Evolutionary conservation across 371 early-diverging fungal genomes (phyloP).

Genomic region (Mortierella sp.): DNA sequence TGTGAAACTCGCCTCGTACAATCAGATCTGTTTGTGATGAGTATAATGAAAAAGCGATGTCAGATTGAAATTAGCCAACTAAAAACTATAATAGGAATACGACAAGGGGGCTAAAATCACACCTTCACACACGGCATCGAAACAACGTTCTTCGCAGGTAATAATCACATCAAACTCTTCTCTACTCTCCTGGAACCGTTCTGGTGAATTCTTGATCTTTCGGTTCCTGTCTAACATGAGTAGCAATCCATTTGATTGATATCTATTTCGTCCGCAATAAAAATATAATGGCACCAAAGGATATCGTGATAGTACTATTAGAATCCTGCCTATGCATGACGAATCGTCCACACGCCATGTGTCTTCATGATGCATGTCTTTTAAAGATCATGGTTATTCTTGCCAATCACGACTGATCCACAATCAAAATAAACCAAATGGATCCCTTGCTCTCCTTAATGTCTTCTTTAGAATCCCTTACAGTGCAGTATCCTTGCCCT

Average conservation of each 20-base stretch:
- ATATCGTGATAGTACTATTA: background rate
- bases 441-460: background rate
- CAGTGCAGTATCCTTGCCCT: constrained; percentile 76
- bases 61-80: background rate
- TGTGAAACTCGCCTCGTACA: constrained; percentile 74
- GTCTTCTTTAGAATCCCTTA: constrained; percentile 56
- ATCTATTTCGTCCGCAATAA: constrained; percentile 59
- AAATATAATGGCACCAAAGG: background rate
- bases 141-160: constrained; percentile 97
- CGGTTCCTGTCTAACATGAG: constrained; percentile 94
- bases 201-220: constrained; percentile 91
- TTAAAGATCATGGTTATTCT: no score
- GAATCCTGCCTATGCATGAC: constrained; percentile 1
- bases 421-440: background rate
- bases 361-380: background rate
- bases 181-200: constrained; percentile 84
- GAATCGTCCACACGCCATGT: no score
- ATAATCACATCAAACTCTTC: constrained; percentile 93
- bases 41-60: background rate
- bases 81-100: background rate
- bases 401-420: background rate
- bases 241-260: constrained; percentile 90
- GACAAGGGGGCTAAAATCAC: background rate
- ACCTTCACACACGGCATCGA: constrained; percentile 95
- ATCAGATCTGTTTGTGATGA: constrained; percentile 68